These are phyloP conservation scores for Crassisporium funariophilum DNA, from an alignment of 768 basidiomycete genomes.

Conservation along the genomic window DNA sequence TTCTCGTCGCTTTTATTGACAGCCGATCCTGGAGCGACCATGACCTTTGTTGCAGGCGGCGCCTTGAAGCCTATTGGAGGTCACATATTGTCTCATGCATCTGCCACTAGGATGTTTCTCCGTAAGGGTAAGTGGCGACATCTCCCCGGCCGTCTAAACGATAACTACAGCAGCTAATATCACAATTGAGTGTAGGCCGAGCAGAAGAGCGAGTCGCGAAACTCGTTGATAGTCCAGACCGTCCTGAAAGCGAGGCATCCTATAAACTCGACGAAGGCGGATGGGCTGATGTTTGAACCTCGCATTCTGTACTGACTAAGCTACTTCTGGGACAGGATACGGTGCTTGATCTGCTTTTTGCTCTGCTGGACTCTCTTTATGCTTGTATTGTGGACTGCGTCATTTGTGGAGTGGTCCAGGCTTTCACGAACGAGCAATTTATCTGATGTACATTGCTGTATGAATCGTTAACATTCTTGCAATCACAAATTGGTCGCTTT, in stretches of 20 bases:
- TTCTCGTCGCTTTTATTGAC: conserved; percentile 4
- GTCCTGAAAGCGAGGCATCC: conserved; percentile 88
- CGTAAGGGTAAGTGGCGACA: no score
- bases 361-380: no score
- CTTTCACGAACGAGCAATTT: no score
- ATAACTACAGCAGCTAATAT: no score
- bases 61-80: conserved; percentile 91
- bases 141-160: no score
- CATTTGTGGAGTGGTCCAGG: no score
- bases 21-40: conserved; percentile 95
- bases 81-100: conserved; percentile 86
- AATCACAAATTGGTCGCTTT: no score
- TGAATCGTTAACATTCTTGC: no score
- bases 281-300: conserved; percentile 78
- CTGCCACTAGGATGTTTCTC: conserved; percentile 84
- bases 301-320: neutral
- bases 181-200: conserved; percentile 58
- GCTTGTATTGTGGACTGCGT: no score
- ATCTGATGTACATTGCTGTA: no score
- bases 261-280: conserved; percentile 92
- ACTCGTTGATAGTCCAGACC: conserved; percentile 86
- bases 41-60: conserved; percentile 94
- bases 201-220: conserved; percentile 92
- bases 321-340: no score
- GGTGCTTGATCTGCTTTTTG: no score